Evolutionary conservation across 1,284 basidiomycete genomes (phyloP), one percentile per base, ranked within the genome.

Genomic region (Fomitiporia mediterranea): DNA sequence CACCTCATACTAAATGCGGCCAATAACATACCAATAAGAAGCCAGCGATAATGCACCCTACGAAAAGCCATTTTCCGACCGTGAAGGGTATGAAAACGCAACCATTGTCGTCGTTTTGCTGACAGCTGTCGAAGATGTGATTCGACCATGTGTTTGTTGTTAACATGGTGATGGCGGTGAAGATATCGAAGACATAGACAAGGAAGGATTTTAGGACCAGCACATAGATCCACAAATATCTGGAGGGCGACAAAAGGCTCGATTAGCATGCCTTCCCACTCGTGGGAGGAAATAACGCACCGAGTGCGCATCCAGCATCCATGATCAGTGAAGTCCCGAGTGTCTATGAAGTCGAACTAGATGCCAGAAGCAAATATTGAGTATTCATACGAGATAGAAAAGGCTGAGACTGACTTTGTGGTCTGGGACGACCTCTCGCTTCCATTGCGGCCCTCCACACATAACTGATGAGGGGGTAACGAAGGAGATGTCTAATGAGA

Each of bases 341-440:
- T 88, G 70, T 98, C 93, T 69, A 99, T 83, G 69, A 98, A 98
- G 78, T 99, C 96, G 69, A 98, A 98, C 94, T 98, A 63, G 25
- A 48, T 42, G 57, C 47, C 54, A 38, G n/a, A 17, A 6, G 1
- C 1, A 48, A 40, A 21, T 5, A 27, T 43, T 23, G 40, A 44
- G 19, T 51, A 56, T n/a, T 59, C 57, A 25, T 19, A n/a, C 58
- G 27, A 9, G 34, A 7, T 13, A 46, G 39, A 15, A 42, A 27
- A 34, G 57, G n/a, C n/a, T n/a, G 60, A 51, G 61, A 59, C 76
- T 51, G 61, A 94, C 94, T 82, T 98, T 99, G 75, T 98, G 96
- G 75, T 98, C 96, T 57, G 91, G 92, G 44, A 99, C 95, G 65
- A 91, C 83, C 77, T 98, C 96, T 68, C 96, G 83, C 77, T 99